phyloP scores from a whole-genome alignment of 148 eudicot genomes.

The Nepenthes mirabilis region DNA sequence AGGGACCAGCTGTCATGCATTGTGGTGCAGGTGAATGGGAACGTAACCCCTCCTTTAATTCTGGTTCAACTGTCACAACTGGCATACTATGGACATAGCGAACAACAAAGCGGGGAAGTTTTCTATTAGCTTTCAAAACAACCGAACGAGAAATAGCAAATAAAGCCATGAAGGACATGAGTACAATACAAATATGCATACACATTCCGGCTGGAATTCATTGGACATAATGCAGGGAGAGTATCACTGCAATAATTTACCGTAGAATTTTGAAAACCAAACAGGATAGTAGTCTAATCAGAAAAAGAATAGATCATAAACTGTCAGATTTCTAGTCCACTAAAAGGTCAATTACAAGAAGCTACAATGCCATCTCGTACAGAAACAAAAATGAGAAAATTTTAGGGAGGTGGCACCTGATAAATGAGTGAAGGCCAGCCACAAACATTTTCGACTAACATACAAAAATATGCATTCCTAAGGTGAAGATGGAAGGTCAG shows the following conservation, averaged over 20 bases:
- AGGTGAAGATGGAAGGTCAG: too few relatives aligned
- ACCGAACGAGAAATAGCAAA: neutral
- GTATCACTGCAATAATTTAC: neutral
- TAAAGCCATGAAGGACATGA: constrained; percentile 6
- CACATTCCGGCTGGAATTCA: neutral
- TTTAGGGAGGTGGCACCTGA: too few relatives aligned
- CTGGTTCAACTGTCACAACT: constrained; percentile 1
- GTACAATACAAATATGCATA: neutral
- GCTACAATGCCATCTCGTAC: too few relatives aligned
- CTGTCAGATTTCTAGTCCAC: too few relatives aligned
- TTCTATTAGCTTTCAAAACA: neutral
- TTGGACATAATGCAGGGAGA: neutral
- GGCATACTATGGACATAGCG: constrained; percentile 4
- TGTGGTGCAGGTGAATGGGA: neutral
- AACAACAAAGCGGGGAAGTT: constrained; percentile 1
- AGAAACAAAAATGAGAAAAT: too few relatives aligned
- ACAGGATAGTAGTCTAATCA: neutral
- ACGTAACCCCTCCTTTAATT: constrained; percentile 7
- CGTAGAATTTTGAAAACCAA: neutral
- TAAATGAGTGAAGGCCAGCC: too few relatives aligned
- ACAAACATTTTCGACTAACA: too few relatives aligned
- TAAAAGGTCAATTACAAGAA: too few relatives aligned
- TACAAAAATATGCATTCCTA: too few relatives aligned
- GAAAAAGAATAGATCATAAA: too few relatives aligned
- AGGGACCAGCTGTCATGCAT: neutral